Base-by-base conservation (phyloP, 2,329 filamentous ascomycete genomes). In the Dissoconium aciculare region DNA sequence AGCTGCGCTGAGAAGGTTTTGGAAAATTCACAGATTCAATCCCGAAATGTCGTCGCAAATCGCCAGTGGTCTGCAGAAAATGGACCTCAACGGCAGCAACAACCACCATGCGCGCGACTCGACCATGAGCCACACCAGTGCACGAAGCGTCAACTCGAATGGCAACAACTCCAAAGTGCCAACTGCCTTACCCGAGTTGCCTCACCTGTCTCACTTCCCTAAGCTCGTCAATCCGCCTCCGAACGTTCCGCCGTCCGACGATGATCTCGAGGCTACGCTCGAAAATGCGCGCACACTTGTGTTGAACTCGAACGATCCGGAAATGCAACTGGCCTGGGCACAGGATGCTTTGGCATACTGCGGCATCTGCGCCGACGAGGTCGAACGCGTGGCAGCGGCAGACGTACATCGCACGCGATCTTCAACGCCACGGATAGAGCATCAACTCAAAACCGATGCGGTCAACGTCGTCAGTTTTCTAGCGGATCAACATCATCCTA, bases 291-390 rank as follows among this genome's bases (percentile, higher is more conserved):
- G 87, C 33, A 62, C 79, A 38, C 71, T 79, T 36, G 87, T 95
- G 19, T 66, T 98, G 40, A 82, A 84, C 51, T 93, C 84, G 27
- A 91, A 91, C 49, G 85, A 98, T 53, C 83, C 91, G 28, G 78
- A 91, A 45, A 91, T 92, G 74, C 89, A 98, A 61, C 69, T 98
- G 48, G 82, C 82, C 37, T 98, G 89, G 89, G 87, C 89, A 24
- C 80, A 91, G 51, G 89, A 95, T 57, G 78, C 84, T 26, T 67
- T 98, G 36, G 73, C 76, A 31, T 94, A 84, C 64, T 82, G 87
- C 17, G 87, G 94, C 49, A 76, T 84, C 34, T 71, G 81, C 28
- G 70, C 77, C 49, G 77, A 91, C 45, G 77, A 85, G 37, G 73
- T 78, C 46, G 63, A 74, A 36, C 73, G 83, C 34, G 69, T 85